These are phyloP conservation scores for Plectosphaerella plurivora DNA, from an alignment of 2,329 filamentous ascomycete genomes.

Conservation along the genomic window DNA sequence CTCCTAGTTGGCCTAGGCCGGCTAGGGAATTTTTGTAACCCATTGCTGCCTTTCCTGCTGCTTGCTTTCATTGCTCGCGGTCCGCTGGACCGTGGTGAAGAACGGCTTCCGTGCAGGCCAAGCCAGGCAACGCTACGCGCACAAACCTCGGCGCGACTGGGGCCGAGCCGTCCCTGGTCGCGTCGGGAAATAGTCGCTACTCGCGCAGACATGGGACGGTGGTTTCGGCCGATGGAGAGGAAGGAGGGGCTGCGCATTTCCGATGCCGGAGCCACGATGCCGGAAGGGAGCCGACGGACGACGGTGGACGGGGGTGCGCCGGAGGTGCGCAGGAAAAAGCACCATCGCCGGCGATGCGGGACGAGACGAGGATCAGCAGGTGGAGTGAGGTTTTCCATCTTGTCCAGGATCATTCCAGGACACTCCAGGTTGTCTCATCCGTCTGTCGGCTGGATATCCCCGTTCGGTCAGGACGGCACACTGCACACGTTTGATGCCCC, in stretches of 20 bases:
- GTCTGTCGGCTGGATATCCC: not conserved
- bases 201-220: not conserved
- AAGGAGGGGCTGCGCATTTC: not conserved
- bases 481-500: not conserved
- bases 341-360: too few species aligned
- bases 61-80: slow-evolving; percentile 2
- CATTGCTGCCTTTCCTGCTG: not conserved
- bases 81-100: slow-evolving; percentile 1
- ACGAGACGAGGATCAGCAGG: too few species aligned
- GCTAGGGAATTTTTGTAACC: slow-evolving; percentile 76
- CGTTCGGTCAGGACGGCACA: not conserved
- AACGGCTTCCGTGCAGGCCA: not conserved
- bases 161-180: too few species aligned
- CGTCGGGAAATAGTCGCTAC: too few species aligned
- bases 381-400: too few species aligned
- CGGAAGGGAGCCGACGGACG: not conserved
- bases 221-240: not conserved
- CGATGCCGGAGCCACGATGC: not conserved
- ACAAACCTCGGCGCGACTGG: too few species aligned
- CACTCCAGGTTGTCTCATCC: not conserved
- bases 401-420: too few species aligned
- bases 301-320: not conserved
- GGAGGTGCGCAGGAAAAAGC: too few species aligned
- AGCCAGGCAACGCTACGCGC: too few species aligned
- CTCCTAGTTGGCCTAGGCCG: slow-evolving; percentile 66